These are phyloP conservation scores for Casuarina cunninghamiana DNA, from an alignment of 306 rosid genomes.

Conservation along the genomic window DNA sequence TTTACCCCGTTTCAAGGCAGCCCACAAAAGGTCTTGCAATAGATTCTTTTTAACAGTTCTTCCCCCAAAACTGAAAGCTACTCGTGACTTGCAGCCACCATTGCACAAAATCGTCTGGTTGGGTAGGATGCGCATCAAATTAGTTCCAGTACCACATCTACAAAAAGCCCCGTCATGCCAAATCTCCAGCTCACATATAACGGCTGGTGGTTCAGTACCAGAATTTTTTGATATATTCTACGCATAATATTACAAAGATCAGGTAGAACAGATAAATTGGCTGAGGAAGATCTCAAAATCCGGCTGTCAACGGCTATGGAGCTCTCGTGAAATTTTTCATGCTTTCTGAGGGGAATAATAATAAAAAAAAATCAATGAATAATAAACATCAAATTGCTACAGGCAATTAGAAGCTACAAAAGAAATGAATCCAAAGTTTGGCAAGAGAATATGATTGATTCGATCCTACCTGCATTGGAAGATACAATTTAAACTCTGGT, in stretches of 20 bases:
- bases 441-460: neutral
- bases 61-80: neutral
- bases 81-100: neutral
- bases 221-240: neutral
- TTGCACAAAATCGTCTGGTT: neutral
- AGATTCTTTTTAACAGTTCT: no score
- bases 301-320: neutral
- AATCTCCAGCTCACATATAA: neutral
- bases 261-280: neutral
- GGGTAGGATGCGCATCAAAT: neutral
- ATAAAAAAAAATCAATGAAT: neutral
- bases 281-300: neutral
- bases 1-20: no score
- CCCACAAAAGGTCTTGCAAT: no score
- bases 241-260: neutral
- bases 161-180: neutral
- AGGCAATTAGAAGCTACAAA: neutral
- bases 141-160: neutral
- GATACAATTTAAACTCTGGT: conserved; percentile 88
- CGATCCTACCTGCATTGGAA: conserved; percentile 73
- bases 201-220: neutral
- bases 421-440: neutral
- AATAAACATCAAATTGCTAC: conserved; percentile 8
- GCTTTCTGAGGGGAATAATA: conserved; percentile 38
- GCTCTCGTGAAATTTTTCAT: conserved; percentile 7